Percentiles rank a stretch among this genome's conserved stretches.
phyloP scores from a whole-genome alignment of 345 rosid species.

The Heritiera fomes region DNA sequence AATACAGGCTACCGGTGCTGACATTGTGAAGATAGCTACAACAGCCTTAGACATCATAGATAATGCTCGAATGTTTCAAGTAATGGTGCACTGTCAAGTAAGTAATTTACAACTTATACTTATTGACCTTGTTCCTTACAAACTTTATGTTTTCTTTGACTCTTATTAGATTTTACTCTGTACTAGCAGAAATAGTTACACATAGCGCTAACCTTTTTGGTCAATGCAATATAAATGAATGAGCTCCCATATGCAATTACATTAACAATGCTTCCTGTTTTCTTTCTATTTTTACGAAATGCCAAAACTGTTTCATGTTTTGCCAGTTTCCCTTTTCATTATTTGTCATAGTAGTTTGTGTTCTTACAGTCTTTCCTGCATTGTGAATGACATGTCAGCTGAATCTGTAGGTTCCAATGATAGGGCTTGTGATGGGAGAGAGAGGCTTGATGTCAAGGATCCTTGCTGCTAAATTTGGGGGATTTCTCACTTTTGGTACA shows the following conservation, averaged over 20 bases:
- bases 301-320: background rate
- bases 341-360: background rate
- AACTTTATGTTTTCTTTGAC: background rate
- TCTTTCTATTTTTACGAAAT: background rate
- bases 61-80: constrained; percentile 47
- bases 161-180: background rate
- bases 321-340: background rate
- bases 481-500: constrained; percentile 63
- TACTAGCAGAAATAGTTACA: background rate
- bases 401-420: constrained; percentile 52
- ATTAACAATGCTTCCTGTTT: background rate
- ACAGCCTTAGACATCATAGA: constrained; percentile 60
- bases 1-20: constrained; percentile 65
- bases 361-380: background rate
- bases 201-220: background rate
- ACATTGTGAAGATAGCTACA: constrained; percentile 60
- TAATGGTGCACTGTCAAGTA: constrained; percentile 54
- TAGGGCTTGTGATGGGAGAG: constrained; percentile 62
- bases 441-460: constrained; percentile 60
- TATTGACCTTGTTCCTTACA: background rate
- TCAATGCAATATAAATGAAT: background rate
- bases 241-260: background rate
- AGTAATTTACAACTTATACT: constrained; percentile 16
- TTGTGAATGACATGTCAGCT: constrained; percentile 16
- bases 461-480: constrained; percentile 59